phyloP scores from a whole-genome alignment of 1,284 basidiomycete species.

The Anthracocystis panici-leucophaei region DNA sequence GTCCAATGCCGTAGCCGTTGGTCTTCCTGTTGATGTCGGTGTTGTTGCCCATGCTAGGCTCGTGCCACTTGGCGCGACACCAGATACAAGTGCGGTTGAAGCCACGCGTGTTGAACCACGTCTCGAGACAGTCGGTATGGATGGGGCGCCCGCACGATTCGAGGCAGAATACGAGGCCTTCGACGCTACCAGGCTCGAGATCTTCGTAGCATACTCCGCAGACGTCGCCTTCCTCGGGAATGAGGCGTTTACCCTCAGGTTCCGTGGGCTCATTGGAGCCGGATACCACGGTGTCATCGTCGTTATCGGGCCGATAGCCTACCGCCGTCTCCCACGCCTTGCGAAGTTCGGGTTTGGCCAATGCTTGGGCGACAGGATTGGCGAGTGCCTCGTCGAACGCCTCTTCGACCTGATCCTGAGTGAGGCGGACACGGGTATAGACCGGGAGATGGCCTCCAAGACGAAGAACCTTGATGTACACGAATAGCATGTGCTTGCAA shows the following conservation, averaged over 20 bases:
- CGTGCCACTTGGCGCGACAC: slow-evolving; percentile 43
- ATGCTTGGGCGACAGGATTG: slow-evolving; percentile 30
- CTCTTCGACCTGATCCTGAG: slow-evolving; percentile 15
- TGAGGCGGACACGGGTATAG: slow-evolving; percentile 14
- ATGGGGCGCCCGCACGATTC: slow-evolving; percentile 47
- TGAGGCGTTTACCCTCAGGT: slow-evolving; percentile 24
- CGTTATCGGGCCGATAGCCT: slow-evolving; percentile 18
- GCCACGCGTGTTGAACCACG: slow-evolving; percentile 36
- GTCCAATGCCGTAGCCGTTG: slow-evolving; percentile 40
- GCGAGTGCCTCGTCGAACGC: slow-evolving; percentile 27
- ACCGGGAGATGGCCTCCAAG: slow-evolving; percentile 31
- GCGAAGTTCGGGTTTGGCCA: slow-evolving; percentile 34
- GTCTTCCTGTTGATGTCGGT: background rate
- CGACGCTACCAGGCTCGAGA: slow-evolving; percentile 32
- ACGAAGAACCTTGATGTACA: slow-evolving; percentile 47
- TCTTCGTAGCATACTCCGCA: slow-evolving; percentile 54
- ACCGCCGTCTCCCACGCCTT: slow-evolving; percentile 41
- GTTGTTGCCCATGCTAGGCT: background rate
- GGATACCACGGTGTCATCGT: background rate
- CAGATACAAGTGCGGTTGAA: slow-evolving; percentile 39
- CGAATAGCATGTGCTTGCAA: slow-evolving; percentile 48
- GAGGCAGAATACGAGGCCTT: slow-evolving; percentile 45
- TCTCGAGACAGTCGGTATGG: slow-evolving; percentile 43
- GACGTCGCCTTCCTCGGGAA: slow-evolving; percentile 41
- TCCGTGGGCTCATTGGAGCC: background rate